Base-by-base conservation (phyloP, 2,329 filamentous ascomycete genomes). In the Cladobotryum protrusum region DNA sequence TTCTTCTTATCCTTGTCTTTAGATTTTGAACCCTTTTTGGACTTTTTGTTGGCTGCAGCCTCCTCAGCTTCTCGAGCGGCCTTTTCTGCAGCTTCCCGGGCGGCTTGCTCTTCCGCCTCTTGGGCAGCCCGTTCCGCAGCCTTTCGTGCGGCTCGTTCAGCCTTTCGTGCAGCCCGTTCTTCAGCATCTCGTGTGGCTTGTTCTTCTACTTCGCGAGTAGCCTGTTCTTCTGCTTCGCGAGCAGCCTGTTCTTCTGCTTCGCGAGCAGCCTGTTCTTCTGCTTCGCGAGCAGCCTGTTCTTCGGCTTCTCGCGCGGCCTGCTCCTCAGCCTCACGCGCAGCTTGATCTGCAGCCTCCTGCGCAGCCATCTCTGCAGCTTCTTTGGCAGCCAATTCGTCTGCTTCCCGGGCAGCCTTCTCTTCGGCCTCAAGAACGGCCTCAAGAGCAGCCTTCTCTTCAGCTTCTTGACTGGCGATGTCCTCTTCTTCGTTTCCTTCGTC, bases 1-100 rank as follows among this genome's bases (percentile, higher is more conserved):
- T 54, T 59, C 41, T 56, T 54, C 41, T 59, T 52, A 18, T 60
- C 59, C 48, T 61, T 54, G 29, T 61, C 59, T 47, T 67, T 67
- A 24, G 62, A 57, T 53, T 63, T 69, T 29, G 65, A 68, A 43
- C 63, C 64, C 53, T 71, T 71, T 60, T 73, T 75, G 24, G 68
- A 65, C 57, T 73, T 74, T 52, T 69, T 68, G 39, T 66, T 47
- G 4, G 57, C 57, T 35, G 55, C 54, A 56, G 63, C 54, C 42
- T 47, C 57, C 44, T 54, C 56, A 12, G 48, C 51, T n/a, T 37
- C 50, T 34, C 57, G 55, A 20, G 47, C 51, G 37, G 51, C 51
- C 15, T 43, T 48, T 18, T 56, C 57, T 61, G 63, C 60, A 50
- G 62, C 57, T 50, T 65, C 52, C 15, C 51, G 54, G 12, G 54